Evolutionary conservation across 139 green algal genomes (phyloP).

Genomic region (Coccomyxa sp.): DNA sequence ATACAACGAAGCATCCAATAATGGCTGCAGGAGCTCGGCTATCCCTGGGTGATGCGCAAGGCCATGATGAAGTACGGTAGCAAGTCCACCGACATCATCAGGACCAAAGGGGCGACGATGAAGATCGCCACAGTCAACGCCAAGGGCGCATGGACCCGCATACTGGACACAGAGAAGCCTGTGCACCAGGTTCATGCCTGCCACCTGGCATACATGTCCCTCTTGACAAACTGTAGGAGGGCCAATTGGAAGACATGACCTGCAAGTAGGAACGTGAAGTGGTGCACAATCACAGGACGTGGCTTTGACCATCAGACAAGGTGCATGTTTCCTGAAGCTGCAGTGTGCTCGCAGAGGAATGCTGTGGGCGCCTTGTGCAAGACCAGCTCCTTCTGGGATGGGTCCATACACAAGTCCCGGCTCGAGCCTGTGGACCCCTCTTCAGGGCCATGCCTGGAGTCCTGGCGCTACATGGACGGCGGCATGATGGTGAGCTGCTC

Average conservation of each 20-base stretch:
- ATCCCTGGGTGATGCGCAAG: conserved; percentile 11
- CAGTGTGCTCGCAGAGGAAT: neutral
- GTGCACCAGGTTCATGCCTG: neutral
- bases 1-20: too few relatives aligned
- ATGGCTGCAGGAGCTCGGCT: conserved; percentile 4
- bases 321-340: neutral
- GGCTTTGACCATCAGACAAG: neutral
- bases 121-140: conserved; percentile 9
- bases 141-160: conserved; percentile 6
- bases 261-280: too few relatives aligned
- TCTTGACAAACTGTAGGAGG: too few relatives aligned
- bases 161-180: neutral
- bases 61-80: conserved; percentile 5
- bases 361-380: conserved; percentile 1
- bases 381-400: conserved; percentile 7
- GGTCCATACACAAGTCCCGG: conserved; percentile 10
- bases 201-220: too few relatives aligned
- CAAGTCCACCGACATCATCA: conserved; percentile 7
- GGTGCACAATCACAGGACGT: neutral
- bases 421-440: neutral
- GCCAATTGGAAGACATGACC: too few relatives aligned
- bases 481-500: conserved; percentile 8
- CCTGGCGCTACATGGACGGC: conserved; percentile 13
- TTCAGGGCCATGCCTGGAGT: neutral
- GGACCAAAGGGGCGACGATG: conserved; percentile 1